These are phyloP conservation scores for Phaeoacremonium minimum DNA, from an alignment of 2,329 filamentous ascomycete species.

Conservation along the genomic window DNA sequence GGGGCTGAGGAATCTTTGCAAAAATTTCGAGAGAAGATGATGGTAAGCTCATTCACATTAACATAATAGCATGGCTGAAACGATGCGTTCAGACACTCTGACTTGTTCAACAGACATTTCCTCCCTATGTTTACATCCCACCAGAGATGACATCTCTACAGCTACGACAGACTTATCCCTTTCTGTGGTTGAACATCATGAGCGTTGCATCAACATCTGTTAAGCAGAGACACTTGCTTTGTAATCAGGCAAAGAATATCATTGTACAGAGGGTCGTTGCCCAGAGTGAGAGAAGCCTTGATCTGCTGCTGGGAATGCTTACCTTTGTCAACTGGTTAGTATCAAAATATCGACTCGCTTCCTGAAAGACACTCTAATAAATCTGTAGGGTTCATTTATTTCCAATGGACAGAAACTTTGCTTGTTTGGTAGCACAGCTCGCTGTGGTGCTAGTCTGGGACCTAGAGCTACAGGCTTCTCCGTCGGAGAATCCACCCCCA, in stretches of 20 bases:
- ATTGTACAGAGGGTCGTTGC: constrained; percentile 36
- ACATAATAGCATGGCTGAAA: no score
- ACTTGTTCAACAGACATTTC: no score
- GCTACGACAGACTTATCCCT: constrained; percentile 37
- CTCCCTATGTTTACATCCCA: constrained; percentile 40
- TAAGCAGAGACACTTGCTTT: constrained; percentile 28
- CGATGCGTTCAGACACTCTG: no score
- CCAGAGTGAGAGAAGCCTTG: constrained; percentile 38
- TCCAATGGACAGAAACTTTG: constrained; percentile 28
- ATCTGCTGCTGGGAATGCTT: constrained; percentile 43
- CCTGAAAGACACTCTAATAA: constrained; percentile 23
- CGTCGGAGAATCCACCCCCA: constrained; percentile 11
- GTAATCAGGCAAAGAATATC: constrained; percentile 32
- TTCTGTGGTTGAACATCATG: constrained; percentile 47
- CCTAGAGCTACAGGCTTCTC: constrained; percentile 32
- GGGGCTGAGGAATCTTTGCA: constrained; percentile 21
- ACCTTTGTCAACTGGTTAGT: constrained; percentile 33
- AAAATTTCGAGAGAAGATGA: constrained; percentile 34
- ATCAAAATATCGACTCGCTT: no score
- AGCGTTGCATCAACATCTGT: constrained; percentile 35
- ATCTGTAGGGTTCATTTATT: constrained; percentile 17
- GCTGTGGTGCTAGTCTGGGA: constrained; percentile 35
- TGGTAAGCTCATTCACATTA: constrained; percentile 16
- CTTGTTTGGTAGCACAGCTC: constrained; percentile 32
- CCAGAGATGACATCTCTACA: constrained; percentile 27